phyloP scores from a whole-genome alignment of 2,329 filamentous ascomycete genomes.

The Pseudogymnoascus sp. region DNA sequence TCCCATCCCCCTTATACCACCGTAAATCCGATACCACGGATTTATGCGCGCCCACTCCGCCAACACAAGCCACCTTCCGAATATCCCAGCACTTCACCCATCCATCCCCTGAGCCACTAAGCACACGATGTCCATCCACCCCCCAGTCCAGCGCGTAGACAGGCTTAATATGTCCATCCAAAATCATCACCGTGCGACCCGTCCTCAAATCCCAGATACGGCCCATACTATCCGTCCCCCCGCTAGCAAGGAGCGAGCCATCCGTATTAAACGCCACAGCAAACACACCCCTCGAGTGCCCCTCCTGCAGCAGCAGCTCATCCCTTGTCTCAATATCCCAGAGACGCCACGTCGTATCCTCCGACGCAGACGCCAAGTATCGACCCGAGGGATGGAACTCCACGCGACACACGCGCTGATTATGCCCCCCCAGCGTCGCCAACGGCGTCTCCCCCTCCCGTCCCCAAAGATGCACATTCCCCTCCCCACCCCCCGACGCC shows the following conservation, averaged over 20 bases:
- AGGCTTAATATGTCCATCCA: slow-evolving; percentile 80
- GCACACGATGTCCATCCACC: slow-evolving; percentile 78
- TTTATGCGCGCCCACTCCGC: slow-evolving; percentile 81
- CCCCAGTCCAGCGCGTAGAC: slow-evolving; percentile 93
- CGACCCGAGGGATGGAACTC: slow-evolving; percentile 90
- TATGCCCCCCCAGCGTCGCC: slow-evolving; percentile 73
- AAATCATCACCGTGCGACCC: slow-evolving; percentile 88
- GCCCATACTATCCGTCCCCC: slow-evolving; percentile 89
- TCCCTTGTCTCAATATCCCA: slow-evolving; percentile 86
- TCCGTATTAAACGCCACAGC: slow-evolving; percentile 83
- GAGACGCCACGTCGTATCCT: slow-evolving; percentile 92
- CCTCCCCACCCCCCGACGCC: slow-evolving; percentile 83
- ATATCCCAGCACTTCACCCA: slow-evolving; percentile 99
- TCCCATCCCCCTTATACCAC: slow-evolving; percentile 78
- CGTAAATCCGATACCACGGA: slow-evolving; percentile 86
- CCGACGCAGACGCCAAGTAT: slow-evolving; percentile 86
- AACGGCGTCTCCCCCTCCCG: slow-evolving; percentile 78
- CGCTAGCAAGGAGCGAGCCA: slow-evolving; percentile 81
- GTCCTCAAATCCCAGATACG: slow-evolving; percentile 92
- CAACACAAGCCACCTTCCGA: slow-evolving; percentile 73
- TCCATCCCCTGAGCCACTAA: slow-evolving; percentile 88
- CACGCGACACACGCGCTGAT: slow-evolving; percentile 77
- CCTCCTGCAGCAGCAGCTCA: slow-evolving; percentile 83
- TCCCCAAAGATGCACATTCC: slow-evolving; percentile 83
- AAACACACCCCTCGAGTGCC: slow-evolving; percentile 89